Evolutionary conservation across 176 grass and related monocot species (phyloP).

Genomic region (Juncus effusus): DNA sequence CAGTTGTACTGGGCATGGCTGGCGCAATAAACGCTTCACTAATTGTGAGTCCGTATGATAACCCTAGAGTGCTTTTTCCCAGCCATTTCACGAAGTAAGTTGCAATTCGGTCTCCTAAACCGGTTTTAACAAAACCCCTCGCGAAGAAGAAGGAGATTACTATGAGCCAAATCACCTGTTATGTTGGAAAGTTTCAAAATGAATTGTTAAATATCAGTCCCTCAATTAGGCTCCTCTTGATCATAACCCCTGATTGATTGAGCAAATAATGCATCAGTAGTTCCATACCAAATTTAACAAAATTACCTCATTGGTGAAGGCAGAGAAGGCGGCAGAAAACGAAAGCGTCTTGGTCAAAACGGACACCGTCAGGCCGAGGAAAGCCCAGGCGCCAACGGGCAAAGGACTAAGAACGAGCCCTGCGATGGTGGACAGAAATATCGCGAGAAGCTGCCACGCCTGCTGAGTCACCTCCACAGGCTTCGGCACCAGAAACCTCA

Average conservation of each 20-base stretch:
- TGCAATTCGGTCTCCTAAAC: conserved; percentile 85
- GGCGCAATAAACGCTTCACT: conserved; percentile 89
- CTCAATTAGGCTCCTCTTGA: no score
- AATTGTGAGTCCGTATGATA: conserved; percentile 80
- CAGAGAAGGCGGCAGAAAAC: conserved; percentile 73
- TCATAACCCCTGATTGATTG: no score
- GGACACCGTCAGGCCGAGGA: conserved; percentile 72
- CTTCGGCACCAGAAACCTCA: conserved; percentile 60
- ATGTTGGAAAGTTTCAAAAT: background rate
- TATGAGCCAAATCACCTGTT: conserved; percentile 80
- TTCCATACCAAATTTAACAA: background rate
- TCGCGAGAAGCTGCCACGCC: conserved; percentile 89
- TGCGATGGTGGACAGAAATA: conserved; percentile 81
- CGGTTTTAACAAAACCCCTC: conserved; percentile 90
- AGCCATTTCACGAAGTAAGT: conserved; percentile 92
- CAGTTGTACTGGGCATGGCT: conserved; percentile 95
- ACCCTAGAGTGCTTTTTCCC: conserved; percentile 67
- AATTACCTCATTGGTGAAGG: conserved; percentile 93
- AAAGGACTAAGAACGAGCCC: conserved; percentile 80
- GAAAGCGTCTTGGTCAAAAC: conserved; percentile 70
- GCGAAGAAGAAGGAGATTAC: conserved; percentile 99
- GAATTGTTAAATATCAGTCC: no score
- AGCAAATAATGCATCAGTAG: background rate
- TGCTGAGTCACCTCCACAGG: conserved; percentile 54
- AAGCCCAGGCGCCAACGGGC: conserved; percentile 92